Conservation (phyloP, 2,329 filamentous ascomycete genomes). For the Fusarium praegraminearum region DNA sequence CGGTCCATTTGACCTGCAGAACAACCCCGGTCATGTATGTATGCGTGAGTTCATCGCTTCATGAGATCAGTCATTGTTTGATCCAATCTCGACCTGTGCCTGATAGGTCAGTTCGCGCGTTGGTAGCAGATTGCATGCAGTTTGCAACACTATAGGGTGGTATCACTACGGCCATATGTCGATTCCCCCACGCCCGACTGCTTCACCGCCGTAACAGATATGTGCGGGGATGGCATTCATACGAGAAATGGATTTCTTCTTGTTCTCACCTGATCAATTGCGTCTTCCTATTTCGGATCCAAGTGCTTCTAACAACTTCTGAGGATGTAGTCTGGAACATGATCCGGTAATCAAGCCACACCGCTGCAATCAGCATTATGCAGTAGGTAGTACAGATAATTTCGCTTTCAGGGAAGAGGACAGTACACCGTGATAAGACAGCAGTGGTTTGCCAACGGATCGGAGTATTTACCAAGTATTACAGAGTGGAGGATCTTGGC, state of each 20-base stretch:
- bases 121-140: slow-evolving; percentile 33
- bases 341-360: slow-evolving; percentile 27
- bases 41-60: slow-evolving; percentile 31
- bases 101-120: slow-evolving; percentile 26
- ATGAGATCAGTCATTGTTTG: slow-evolving; percentile 22
- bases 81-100: slow-evolving; percentile 24
- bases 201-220: slow-evolving; percentile 36
- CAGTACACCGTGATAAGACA: background rate
- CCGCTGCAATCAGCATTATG: slow-evolving; percentile 17
- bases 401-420: background rate
- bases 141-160: slow-evolving; percentile 34
- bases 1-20: slow-evolving; percentile 34
- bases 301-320: slow-evolving; percentile 12
- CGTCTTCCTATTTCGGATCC: slow-evolving; percentile 28
- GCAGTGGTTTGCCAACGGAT: background rate
- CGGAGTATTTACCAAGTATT: background rate
- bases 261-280: slow-evolving; percentile 35
- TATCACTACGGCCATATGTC: slow-evolving; percentile 38
- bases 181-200: slow-evolving; percentile 29
- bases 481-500: background rate
- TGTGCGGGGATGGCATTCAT: slow-evolving; percentile 29
- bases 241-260: slow-evolving; percentile 22
- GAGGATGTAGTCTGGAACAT: slow-evolving; percentile 26
- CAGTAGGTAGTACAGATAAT: slow-evolving; percentile 1
- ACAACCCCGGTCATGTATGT: slow-evolving; percentile 28